Conservation (phyloP, 2,329 filamentous ascomycete species). For the Pezicula rhizophila region DNA sequence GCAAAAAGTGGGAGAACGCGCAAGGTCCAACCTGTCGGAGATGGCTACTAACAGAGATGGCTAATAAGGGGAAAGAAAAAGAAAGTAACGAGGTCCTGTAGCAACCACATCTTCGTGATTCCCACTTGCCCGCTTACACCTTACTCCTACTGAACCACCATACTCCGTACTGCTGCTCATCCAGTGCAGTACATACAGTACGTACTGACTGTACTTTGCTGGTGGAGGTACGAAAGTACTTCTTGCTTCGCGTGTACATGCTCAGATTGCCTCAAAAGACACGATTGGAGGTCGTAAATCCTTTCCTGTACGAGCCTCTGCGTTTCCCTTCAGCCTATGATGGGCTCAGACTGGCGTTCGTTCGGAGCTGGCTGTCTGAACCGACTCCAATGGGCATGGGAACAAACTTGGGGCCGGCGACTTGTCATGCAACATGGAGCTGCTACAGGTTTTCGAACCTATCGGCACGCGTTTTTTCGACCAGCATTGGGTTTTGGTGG, state of each 20-base stretch:
- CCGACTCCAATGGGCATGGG: slow-evolving; percentile 15
- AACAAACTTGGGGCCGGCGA: slow-evolving; percentile 16
- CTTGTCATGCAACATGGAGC: slow-evolving; percentile 15
- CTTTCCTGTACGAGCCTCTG: slow-evolving; percentile 11
- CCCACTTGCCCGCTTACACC: too few species aligned
- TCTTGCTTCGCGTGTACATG: background rate
- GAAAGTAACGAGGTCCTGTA: too few species aligned
- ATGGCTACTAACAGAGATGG: too few species aligned
- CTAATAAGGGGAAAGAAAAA: too few species aligned
- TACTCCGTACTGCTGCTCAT: too few species aligned
- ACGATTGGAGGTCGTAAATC: slow-evolving; percentile 20
- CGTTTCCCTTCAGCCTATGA: slow-evolving; percentile 12
- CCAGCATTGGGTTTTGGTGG: slow-evolving; percentile 3
- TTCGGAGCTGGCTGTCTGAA: background rate
- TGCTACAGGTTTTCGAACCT: slow-evolving; percentile 9
- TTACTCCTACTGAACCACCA: too few species aligned
- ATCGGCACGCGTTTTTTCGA: slow-evolving; percentile 13
- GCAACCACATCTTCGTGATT: too few species aligned
- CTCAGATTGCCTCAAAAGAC: slow-evolving; percentile 20
- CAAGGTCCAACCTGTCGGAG: background rate
- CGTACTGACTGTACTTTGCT: too few species aligned
- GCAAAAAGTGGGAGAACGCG: background rate
- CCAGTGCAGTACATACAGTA: too few species aligned
- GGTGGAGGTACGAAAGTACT: too few species aligned
- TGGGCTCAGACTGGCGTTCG: slow-evolving; percentile 2